A percentile compares a stretch with the other conserved stretches of the same genome.
phyloP scores from a whole-genome alignment of 192 early-diverging fungal species.

The Podila horticola region DNA sequence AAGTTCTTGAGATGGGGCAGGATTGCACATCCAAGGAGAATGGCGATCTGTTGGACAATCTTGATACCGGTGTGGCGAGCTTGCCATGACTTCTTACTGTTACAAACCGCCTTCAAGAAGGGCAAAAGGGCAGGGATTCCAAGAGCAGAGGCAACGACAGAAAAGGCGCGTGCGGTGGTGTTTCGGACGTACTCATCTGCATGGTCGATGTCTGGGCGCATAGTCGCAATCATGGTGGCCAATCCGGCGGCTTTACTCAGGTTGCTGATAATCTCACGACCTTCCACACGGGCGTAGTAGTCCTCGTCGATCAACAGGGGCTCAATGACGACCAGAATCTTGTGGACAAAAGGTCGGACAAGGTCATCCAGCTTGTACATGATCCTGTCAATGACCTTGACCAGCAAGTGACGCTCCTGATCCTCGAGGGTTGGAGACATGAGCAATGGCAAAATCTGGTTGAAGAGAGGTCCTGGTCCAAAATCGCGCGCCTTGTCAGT shows the following conservation, averaged over 20 bases:
- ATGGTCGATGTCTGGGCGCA: conserved; percentile 99
- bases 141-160: conserved; percentile 96
- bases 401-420: conserved; percentile 97
- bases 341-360: conserved; percentile 96
- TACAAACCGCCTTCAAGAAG: conserved; percentile 96
- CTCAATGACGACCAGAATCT: conserved; percentile 99
- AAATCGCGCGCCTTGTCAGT: conserved; percentile 96
- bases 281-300: conserved; percentile 97
- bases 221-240: conserved; percentile 97
- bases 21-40: conserved; percentile 92
- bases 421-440: conserved; percentile 98
- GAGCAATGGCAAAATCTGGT: conserved; percentile 94
- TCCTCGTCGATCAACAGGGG: conserved; percentile 97
- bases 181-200: conserved; percentile 98
- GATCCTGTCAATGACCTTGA: conserved; percentile 97
- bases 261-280: conserved; percentile 98
- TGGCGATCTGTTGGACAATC: conserved; percentile 97
- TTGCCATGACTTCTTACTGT: conserved; percentile 97
- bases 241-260: conserved; percentile 97
- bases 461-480: conserved; percentile 94
- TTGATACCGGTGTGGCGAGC: conserved; percentile 98
- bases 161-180: conserved; percentile 96
- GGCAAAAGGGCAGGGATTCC: conserved; percentile 95
- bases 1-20: conserved; percentile 93
- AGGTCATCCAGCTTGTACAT: conserved; percentile 96